These are phyloP conservation scores for Piper betle DNA, from an alignment of 164 flowering plant species.

Conservation along the genomic window DNA sequence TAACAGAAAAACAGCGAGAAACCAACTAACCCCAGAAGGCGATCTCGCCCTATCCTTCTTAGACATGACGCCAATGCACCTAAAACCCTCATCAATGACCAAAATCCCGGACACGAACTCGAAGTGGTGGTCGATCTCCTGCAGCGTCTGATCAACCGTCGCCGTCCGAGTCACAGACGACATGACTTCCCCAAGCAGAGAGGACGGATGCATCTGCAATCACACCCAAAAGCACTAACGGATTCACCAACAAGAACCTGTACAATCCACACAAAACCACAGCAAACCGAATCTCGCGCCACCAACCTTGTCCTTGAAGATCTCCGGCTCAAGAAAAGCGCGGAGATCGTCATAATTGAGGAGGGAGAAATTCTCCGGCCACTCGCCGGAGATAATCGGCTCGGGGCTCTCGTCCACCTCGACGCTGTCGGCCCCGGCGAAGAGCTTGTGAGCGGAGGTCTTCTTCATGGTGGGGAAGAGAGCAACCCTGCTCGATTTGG, in stretches of 20 bases:
- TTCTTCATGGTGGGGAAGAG: neutral
- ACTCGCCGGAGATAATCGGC: constrained; percentile 22
- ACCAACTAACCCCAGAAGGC: constrained; percentile 11
- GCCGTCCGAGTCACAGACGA: constrained; percentile 13
- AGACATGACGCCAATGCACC: constrained; percentile 18
- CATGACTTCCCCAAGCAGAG: constrained; percentile 21
- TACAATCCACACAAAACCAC: neutral
- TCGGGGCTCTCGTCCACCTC: constrained; percentile 11
- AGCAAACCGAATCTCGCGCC: neutral
- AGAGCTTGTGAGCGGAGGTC: neutral
- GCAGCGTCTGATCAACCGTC: constrained; percentile 17
- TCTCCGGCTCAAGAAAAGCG: constrained; percentile 23
- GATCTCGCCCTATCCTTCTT: constrained; percentile 11
- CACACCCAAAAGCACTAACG: neutral
- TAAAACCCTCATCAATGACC: constrained; percentile 8
- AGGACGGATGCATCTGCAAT: constrained; percentile 16
- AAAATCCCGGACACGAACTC: constrained; percentile 20
- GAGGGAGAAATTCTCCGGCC: constrained; percentile 26
- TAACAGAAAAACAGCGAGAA: neutral
- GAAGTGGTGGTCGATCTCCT: constrained; percentile 19
- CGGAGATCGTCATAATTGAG: constrained; percentile 23
- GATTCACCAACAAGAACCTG: neutral
- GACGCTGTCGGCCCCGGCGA: constrained; percentile 7
- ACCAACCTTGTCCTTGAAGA: constrained; percentile 21
- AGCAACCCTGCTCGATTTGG: neutral